Conservation (phyloP, 2,329 filamentous ascomycete genomes). For the Neoascochyta sp. region DNA sequence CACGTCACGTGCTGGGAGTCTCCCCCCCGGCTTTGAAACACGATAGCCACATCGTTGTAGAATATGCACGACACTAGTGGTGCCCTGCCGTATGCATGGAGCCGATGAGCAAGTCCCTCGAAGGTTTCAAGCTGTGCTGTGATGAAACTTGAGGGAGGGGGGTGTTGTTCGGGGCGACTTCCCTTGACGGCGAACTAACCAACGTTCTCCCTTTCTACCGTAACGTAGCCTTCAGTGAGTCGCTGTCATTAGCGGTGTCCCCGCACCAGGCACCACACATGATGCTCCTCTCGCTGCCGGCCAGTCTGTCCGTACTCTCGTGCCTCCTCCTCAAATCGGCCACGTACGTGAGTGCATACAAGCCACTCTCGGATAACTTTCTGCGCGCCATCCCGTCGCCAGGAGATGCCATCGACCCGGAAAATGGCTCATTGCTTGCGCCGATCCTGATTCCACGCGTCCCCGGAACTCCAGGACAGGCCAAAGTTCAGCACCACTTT, state of each 20-base stretch:
- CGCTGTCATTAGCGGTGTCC: too few species aligned
- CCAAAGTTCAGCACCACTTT: conserved; percentile 74
- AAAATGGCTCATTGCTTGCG: conserved; percentile 69
- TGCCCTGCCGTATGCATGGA: too few species aligned
- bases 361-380: conserved; percentile 68
- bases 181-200: too few species aligned
- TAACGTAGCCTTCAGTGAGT: too few species aligned
- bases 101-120: too few species aligned
- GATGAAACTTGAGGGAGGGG: too few species aligned
- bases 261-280: background rate
- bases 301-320: conserved; percentile 10
- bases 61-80: conserved; percentile 4
- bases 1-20: conserved; percentile 5
- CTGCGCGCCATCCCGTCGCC: conserved; percentile 69
- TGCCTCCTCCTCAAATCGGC: conserved; percentile 10
- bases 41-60: too few species aligned
- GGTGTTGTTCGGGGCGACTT: too few species aligned
- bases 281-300: conserved; percentile 16
- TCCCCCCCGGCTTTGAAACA: conserved; percentile 3
- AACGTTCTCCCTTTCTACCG: too few species aligned
- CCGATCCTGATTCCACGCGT: conserved; percentile 87
- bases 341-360: conserved; percentile 47
- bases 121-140: too few species aligned
- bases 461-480: conserved; percentile 75
- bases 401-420: conserved; percentile 71